Evolutionary conservation across 73 alveolate species (phyloP).

Genomic region (Paramecium pentaurelia): DNA sequence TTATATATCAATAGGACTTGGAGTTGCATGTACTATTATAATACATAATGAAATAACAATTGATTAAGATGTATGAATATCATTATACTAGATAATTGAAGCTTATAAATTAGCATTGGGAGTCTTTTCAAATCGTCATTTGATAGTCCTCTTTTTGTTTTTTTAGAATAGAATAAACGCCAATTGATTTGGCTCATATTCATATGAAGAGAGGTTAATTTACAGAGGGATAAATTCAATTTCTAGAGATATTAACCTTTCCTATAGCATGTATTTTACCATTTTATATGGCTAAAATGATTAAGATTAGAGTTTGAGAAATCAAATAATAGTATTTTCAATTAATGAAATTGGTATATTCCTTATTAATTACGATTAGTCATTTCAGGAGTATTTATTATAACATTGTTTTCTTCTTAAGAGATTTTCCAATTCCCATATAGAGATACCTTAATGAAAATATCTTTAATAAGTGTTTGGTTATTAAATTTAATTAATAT

Average conservation of each 20-base stretch:
- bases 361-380: too few species aligned
- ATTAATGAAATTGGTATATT: neutral
- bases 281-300: neutral
- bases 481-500: neutral
- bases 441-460: neutral
- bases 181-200: neutral
- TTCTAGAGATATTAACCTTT: neutral
- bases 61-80: neutral
- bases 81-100: neutral
- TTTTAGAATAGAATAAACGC: neutral
- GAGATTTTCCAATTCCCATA: conserved; percentile 2
- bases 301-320: neutral
- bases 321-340: neutral
- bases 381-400: neutral
- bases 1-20: neutral
- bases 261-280: conserved; percentile 40
- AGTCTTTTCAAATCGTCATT: neutral
- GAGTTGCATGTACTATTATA: neutral
- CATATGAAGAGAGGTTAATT: neutral
- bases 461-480: neutral
- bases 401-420: neutral
- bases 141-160: neutral
- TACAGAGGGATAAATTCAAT: conserved; percentile 23
- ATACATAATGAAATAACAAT: neutral
- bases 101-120: neutral